Percentiles rank a stretch among this genome's conserved stretches.
Evolutionary conservation across 1,139 yeast species (phyloP).

Genomic region (Blastobotrys proliferans): DNA sequence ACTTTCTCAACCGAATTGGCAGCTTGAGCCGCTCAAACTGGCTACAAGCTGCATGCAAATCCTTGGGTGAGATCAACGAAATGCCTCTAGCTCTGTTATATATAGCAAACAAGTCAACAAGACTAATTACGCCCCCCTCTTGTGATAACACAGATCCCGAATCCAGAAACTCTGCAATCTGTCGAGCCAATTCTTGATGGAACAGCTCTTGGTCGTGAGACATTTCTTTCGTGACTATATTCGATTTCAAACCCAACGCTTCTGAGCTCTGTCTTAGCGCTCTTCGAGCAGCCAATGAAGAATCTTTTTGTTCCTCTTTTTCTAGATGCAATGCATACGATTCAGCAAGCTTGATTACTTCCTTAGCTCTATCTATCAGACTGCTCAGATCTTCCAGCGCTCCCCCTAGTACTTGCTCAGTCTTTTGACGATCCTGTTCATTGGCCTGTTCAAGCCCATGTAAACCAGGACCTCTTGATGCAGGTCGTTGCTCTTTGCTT

Average conservation of each 20-base stretch:
- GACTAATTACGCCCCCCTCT: conserved; percentile 54
- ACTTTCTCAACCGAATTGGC: conserved; percentile 42
- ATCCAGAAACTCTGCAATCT: conserved; percentile 52
- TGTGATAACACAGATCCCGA: conserved; percentile 37
- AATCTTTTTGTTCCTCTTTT: conserved; percentile 19
- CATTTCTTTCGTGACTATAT: conserved; percentile 37
- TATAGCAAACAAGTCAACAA: conserved; percentile 56
- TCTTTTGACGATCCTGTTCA: conserved; percentile 53
- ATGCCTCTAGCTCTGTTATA: conserved; percentile 61
- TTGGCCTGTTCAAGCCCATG: conserved; percentile 64
- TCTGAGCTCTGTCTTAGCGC: conserved; percentile 31
- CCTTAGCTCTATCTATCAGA: conserved; percentile 72
- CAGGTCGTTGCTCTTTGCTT: no score
- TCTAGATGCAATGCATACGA: conserved; percentile 40
- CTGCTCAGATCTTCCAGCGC: conserved; percentile 78
- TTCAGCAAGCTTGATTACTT: conserved; percentile 57
- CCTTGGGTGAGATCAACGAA: conserved; percentile 56
- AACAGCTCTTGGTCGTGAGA: conserved; percentile 35
- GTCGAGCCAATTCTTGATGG: conserved; percentile 51
- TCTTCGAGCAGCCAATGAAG: conserved; percentile 24
- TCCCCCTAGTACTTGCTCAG: conserved; percentile 58
- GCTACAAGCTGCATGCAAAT: conserved; percentile 49
- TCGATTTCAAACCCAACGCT: conserved; percentile 33
- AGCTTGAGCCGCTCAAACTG: conserved; percentile 45
- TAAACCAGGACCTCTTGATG: conserved; percentile 46